Conservation (phyloP, 345 rosid genomes). For the Arabidopsis arenosa region DNA sequence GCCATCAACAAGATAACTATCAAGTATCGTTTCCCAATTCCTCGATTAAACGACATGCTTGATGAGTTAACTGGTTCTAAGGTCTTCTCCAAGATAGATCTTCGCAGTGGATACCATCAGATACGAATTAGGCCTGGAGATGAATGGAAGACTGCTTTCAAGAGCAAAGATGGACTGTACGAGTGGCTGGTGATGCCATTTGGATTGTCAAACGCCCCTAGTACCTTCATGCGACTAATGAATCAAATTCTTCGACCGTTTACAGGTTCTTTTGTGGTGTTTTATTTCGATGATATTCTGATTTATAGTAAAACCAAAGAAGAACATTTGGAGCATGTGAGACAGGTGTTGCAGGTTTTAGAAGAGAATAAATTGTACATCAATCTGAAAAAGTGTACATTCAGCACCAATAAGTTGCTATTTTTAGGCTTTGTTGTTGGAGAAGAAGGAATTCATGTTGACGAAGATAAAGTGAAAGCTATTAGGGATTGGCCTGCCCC, state of each 20-base stretch:
- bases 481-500: not conserved
- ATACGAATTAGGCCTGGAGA: not conserved
- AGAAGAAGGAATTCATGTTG: not conserved
- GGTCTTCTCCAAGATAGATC: not conserved
- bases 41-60: not conserved
- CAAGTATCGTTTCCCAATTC: not conserved
- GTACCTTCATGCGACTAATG: not conserved
- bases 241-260: not conserved
- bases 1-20: not conserved
- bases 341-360: not conserved
- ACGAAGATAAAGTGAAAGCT: not conserved
- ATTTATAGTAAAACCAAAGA: not conserved
- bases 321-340: not conserved
- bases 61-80: not conserved
- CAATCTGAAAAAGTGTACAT: not conserved
- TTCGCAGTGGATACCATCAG: not conserved
- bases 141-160: no score
- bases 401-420: not conserved
- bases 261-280: not conserved
- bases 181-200: not conserved
- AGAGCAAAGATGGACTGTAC: no score
- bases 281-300: not conserved
- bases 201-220: not conserved
- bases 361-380: not conserved
- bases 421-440: not conserved